These are phyloP conservation scores for Xylariaceae sp. DNA, from an alignment of 2,329 filamentous ascomycete genomes.

Conservation along the genomic window DNA sequence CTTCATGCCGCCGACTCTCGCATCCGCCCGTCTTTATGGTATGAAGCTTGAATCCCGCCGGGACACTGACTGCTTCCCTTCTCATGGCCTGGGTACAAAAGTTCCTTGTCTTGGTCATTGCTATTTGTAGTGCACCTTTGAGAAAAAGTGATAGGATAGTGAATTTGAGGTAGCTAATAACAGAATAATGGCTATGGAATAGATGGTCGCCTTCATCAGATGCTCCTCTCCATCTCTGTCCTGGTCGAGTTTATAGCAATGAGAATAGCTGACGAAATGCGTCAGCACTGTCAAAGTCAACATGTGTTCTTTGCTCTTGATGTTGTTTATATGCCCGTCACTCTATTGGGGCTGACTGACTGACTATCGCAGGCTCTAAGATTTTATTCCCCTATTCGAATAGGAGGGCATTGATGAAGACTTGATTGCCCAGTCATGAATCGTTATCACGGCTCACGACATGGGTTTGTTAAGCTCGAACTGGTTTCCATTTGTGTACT, in stretches of 20 bases:
- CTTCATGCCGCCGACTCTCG: slow-evolving; percentile 1
- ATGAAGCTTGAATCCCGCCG: background rate
- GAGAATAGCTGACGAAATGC: background rate
- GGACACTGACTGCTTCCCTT: background rate
- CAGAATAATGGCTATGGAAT: background rate
- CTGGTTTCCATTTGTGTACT: background rate
- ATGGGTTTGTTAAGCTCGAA: background rate
- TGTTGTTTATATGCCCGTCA: too few relatives aligned
- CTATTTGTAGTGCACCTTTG: background rate
- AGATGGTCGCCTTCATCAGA: background rate
- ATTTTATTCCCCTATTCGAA: too few relatives aligned
- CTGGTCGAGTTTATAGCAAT: background rate
- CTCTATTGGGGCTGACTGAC: too few relatives aligned
- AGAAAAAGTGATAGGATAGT: slow-evolving; percentile 4
- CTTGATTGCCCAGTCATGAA: background rate
- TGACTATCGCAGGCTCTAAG: too few relatives aligned
- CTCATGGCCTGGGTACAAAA: background rate
- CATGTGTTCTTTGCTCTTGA: too few relatives aligned
- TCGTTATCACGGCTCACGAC: background rate
- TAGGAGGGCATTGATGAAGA: too few relatives aligned
- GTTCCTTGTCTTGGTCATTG: background rate
- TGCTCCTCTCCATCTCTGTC: background rate
- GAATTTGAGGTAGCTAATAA: slow-evolving; percentile 12
- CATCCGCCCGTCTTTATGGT: background rate
- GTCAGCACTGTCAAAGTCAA: too few relatives aligned